Conservation (phyloP, 2,329 filamentous ascomycete genomes). For the Cadophora gregata region DNA sequence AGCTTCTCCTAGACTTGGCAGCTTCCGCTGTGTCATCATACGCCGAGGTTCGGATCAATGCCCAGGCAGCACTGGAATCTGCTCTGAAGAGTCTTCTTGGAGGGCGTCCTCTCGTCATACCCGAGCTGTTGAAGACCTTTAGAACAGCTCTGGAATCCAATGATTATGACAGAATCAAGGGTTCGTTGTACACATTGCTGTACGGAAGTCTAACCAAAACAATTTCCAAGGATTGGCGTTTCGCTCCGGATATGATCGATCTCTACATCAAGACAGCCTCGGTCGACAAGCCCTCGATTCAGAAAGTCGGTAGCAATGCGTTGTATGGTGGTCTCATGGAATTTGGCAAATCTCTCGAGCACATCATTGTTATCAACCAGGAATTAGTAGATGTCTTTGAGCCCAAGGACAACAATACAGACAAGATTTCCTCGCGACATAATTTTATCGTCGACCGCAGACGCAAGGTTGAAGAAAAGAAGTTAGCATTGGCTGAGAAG, state of each 20-base stretch:
- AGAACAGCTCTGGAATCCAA: constrained; percentile 78
- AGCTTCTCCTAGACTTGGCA: constrained; percentile 82
- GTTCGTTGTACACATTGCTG: constrained; percentile 87
- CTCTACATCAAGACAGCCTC: constrained; percentile 88
- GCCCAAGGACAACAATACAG: constrained; percentile 65
- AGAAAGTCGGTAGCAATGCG: constrained; percentile 81
- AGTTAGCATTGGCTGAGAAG: constrained; percentile 79
- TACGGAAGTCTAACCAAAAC: constrained; percentile 90
- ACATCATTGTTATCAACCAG: constrained; percentile 82
- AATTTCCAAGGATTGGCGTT: constrained; percentile 90
- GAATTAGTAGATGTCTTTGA: constrained; percentile 73
- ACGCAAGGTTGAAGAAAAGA: constrained; percentile 80
- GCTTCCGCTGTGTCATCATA: constrained; percentile 91
- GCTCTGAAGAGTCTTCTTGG: constrained; percentile 91
- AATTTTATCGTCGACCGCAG: constrained; percentile 78
- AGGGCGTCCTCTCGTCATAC: constrained; percentile 86
- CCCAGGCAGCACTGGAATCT: constrained; percentile 90
- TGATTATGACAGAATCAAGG: constrained; percentile 93
- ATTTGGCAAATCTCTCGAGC: constrained; percentile 86
- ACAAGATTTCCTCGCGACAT: constrained; percentile 68
- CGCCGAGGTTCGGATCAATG: constrained; percentile 92
- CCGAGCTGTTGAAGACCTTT: constrained; percentile 80
- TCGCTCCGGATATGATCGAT: constrained; percentile 86
- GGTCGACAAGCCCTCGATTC: constrained; percentile 93
- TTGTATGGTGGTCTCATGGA: constrained; percentile 83